Percentiles rank a stretch among this genome's conserved stretches.
These are phyloP conservation scores for Penicillium digitatum DNA, from an alignment of 2,329 filamentous ascomycete species.

Conservation along the genomic window DNA sequence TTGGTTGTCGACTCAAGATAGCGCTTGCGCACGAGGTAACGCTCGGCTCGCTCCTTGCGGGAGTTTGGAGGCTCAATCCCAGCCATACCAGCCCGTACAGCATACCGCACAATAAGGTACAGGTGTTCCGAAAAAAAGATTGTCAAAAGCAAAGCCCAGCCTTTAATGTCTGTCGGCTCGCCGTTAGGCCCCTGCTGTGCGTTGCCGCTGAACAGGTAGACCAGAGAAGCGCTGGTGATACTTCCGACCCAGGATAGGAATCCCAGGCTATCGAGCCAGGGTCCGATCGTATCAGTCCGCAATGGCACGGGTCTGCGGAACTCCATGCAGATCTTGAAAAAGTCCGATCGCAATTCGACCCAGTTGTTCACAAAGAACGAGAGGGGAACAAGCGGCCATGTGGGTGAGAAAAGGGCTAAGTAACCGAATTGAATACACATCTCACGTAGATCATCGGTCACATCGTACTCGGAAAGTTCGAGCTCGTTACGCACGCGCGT, in stretches of 20 bases:
- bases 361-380: slow-evolving; percentile 96
- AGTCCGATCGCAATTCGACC: slow-evolving; percentile 90
- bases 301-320: slow-evolving; percentile 85
- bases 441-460: slow-evolving; percentile 84
- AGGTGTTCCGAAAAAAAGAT: slow-evolving; percentile 86
- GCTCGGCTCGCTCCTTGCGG: slow-evolving; percentile 77
- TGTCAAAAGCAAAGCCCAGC: slow-evolving; percentile 74
- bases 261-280: slow-evolving; percentile 82
- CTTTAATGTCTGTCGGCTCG: slow-evolving; percentile 60
- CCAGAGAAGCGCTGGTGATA: slow-evolving; percentile 78
- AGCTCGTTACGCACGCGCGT: slow-evolving; percentile 79
- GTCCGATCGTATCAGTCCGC: slow-evolving; percentile 89
- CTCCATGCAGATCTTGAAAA: slow-evolving; percentile 89
- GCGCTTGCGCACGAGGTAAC: slow-evolving; percentile 74
- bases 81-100: slow-evolving; percentile 66
- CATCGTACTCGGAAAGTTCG: slow-evolving; percentile 81
- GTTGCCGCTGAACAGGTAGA: slow-evolving; percentile 76
- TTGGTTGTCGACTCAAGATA: slow-evolving; percentile 56
- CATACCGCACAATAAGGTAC: slow-evolving; percentile 73
- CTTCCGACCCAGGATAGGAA: slow-evolving; percentile 94
- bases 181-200: slow-evolving; percentile 49
- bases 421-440: slow-evolving; percentile 93
- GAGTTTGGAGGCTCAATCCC: slow-evolving; percentile 83
- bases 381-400: slow-evolving; percentile 85
- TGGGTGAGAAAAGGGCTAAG: slow-evolving; percentile 82